phyloP scores from a whole-genome alignment of 1,139 yeast genomes.

The Taphrina wiesneri region DNA sequence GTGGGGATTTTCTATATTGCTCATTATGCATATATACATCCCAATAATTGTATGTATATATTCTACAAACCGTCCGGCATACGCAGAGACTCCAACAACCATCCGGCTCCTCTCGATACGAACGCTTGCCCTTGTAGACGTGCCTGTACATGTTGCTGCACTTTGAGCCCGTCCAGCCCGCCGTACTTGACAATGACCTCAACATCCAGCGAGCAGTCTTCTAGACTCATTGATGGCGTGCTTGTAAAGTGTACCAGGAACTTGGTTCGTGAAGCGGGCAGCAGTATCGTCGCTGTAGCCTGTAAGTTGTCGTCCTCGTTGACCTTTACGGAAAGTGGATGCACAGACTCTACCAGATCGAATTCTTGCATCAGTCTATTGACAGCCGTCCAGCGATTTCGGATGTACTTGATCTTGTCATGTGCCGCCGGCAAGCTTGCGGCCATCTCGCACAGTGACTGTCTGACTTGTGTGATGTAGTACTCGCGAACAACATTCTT shows the following conservation, averaged over 20 bases:
- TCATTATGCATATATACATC: background rate
- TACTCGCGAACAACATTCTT: background rate
- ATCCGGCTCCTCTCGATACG: background rate
- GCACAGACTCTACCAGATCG: background rate
- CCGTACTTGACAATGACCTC: slow-evolving; percentile 24
- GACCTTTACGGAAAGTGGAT: slow-evolving; percentile 9
- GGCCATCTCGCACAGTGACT: background rate
- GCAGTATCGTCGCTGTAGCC: slow-evolving; percentile 11
- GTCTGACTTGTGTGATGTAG: slow-evolving; percentile 9
- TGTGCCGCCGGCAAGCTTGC: background rate
- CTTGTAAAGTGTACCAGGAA: slow-evolving; percentile 19
- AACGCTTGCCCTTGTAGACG: background rate
- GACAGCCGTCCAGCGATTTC: slow-evolving; percentile 25
- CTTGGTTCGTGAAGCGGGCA: slow-evolving; percentile 24
- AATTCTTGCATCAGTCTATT: background rate
- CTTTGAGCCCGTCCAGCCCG: slow-evolving; percentile 14
- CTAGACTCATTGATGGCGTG: slow-evolving; percentile 8
- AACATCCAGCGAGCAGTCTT: slow-evolving; percentile 9
- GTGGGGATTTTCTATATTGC: too few species aligned
- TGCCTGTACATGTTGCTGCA: background rate
- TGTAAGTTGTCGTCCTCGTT: slow-evolving; percentile 20
- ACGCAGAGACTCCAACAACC: slow-evolving; percentile 22
- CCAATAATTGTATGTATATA: background rate
- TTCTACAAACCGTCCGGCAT: slow-evolving; percentile 25
- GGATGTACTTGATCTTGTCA: slow-evolving; percentile 5